A percentile compares a stretch with the other conserved stretches of the same genome.
Conservation (phyloP, 2,329 filamentous ascomycete genomes). For the Scleromitrula shiraiana region DNA sequence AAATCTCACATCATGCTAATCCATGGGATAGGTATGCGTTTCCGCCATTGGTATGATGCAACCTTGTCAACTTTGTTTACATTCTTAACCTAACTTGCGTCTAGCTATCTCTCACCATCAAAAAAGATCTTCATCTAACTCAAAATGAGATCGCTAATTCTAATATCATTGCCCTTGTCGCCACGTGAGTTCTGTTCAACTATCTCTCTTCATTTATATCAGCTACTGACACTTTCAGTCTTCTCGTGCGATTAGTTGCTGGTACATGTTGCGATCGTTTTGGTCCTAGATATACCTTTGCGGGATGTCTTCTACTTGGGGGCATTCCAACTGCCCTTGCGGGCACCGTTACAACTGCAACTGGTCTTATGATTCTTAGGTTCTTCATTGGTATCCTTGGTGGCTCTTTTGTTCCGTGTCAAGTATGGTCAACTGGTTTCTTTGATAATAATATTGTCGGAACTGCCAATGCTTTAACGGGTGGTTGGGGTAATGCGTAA, state of each 20-base stretch:
- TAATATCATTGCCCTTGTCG: constrained; percentile 74
- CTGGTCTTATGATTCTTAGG: constrained; percentile 61
- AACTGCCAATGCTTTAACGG: constrained; percentile 77
- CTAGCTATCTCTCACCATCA: constrained; percentile 54
- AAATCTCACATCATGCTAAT: constrained; percentile 51
- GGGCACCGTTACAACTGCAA: constrained; percentile 61
- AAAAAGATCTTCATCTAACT: constrained; percentile 65
- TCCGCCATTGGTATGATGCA: constrained; percentile 45
- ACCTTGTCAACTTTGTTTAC: no score
- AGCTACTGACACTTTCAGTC: constrained; percentile 14
- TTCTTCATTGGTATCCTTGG: constrained; percentile 79
- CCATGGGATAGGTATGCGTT: constrained; percentile 62
- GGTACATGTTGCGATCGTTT: constrained; percentile 82
- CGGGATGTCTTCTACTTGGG: constrained; percentile 66
- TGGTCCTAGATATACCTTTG: constrained; percentile 74
- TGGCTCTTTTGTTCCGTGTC: constrained; percentile 74
- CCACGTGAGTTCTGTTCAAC: constrained; percentile 38
- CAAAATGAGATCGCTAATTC: constrained; percentile 73
- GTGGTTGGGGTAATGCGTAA: constrained; percentile 70
- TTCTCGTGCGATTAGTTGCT: constrained; percentile 68
- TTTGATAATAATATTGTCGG: constrained; percentile 90
- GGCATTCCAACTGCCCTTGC: constrained; percentile 76
- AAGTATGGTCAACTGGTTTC: constrained; percentile 89
- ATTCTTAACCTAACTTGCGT: constrained; percentile 12
- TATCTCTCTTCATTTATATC: background rate